Evolutionary conservation across 2,329 filamentous ascomycete genomes (phyloP), one percentile per base, ranked within the genome.

Genomic region (Xylariaceae sp.): DNA sequence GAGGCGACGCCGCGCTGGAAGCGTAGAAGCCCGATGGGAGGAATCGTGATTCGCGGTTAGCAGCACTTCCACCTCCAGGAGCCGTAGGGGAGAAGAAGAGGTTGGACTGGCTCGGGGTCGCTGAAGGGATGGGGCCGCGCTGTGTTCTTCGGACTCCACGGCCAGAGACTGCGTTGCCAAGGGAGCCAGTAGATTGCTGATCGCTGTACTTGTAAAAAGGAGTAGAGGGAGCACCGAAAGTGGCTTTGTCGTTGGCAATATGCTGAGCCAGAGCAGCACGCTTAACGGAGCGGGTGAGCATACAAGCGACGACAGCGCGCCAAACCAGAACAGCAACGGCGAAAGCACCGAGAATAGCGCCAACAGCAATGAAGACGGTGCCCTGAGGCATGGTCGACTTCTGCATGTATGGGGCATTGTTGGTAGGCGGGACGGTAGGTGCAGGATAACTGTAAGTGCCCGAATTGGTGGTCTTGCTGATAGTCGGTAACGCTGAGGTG

Each of bases 51-150:
- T 82, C 83, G 48, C 92, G 86, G 60, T 82, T 82, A 42, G 73
- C 73, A 38, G 77, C 72, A 55, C 74, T 72, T 46, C 78, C 75
- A 51, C 57, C 48, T 13, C 34, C 74, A 38, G 82, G 83, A 1
- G 92, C 92, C 0, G 94, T 97, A 0, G 94, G 94, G 7, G 91
- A 96, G 76, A 96, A 99, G 81, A 99, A 99, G 14, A 97, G 78
- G 56, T 87, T 89, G 36, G 83, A 83, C 61, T 80, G 76, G 64
- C 82, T 88, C 11, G 78, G 83, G 22, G 80, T 83, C 46, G 73
- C 73, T 10, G 81, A 81, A 2, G 78, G 78, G 31, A 74, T 71
- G 3, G 79, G 76, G 1, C 75, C 79, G 44, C 81, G 78, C 51
- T 71, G 74, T 13, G 78, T 78, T 45, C 79, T 75, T 50, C 80